Base-by-base conservation (phyloP, 2,329 filamentous ascomycete species). In the Pyrenophora seminiperda region DNA sequence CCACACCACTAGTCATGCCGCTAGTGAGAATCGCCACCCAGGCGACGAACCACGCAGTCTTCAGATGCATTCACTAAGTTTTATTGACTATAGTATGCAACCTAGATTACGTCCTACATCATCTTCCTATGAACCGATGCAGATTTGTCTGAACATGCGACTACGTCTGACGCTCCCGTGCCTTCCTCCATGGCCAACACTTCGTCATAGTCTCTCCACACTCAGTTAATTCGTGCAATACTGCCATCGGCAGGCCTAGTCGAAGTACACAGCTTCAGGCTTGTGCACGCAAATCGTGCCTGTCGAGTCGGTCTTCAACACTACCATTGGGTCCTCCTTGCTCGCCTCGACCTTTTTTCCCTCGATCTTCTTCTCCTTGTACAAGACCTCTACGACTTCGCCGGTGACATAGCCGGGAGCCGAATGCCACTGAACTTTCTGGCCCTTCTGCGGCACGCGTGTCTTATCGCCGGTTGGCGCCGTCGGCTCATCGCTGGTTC, bases 211-310 rank as follows among this genome's bases (percentile, higher is more conserved):
- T n/a, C 17, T 20, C 20, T 18, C 31, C 14, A 4, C 4, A 20
- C 18, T 10, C 22, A 31, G n/a, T n/a, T n/a, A n/a, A n/a, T n/a
- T 18, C 13, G 27, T 20, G 22, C 17, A 15, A 4, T 29, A 15
- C 39, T 32, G 7, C 19, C 14, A 11, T 18, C 15, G 6, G 18
- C 40, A 11, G n/a, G 33, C 24, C 45, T 64, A 74, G 38, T 75
- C 75, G 52, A 76, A 77, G 51, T 72, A 76, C 42, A 75, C 73
- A 24, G 68, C 71, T 15, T 77, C 73, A 3, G 75, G 71, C 63
- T 77, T 77, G 43, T 77, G 75, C 41, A 77, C 73, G 24, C 67
- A 72, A 20, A 74, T 67, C 63, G 76, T 76, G 9, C 73, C 74
- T 30, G 68, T 71, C 40, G 61, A 65, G 7, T 61, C 68, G 39